Percentiles rank a stretch among this genome's conserved stretches.
These are phyloP conservation scores for Alternaria ethzedia DNA, from an alignment of 2,329 filamentous ascomycete species.

Conservation along the genomic window DNA sequence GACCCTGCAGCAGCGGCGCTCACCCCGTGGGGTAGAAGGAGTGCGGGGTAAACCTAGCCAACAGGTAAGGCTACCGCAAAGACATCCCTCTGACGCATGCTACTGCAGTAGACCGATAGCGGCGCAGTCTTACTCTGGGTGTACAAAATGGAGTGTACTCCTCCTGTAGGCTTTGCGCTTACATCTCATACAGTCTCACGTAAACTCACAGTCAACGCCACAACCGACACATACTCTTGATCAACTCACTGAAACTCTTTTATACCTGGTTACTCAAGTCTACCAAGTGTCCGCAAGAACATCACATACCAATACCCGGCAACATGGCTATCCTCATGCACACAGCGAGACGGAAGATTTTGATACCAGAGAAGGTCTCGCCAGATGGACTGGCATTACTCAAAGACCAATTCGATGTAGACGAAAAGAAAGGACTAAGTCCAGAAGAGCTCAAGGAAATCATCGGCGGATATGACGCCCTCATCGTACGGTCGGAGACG, in stretches of 20 bases:
- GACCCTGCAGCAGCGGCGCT: slow-evolving; percentile 2
- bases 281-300: no score
- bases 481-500: slow-evolving; percentile 82
- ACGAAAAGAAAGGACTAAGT: slow-evolving; percentile 68
- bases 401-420: slow-evolving; percentile 70
- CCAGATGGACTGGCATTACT: slow-evolving; percentile 77
- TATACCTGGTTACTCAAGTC: background rate
- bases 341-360: slow-evolving; percentile 58
- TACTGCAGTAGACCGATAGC: slow-evolving; percentile 33
- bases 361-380: slow-evolving; percentile 82
- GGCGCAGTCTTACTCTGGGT: slow-evolving; percentile 18
- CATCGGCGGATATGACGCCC: slow-evolving; percentile 74
- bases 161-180: background rate
- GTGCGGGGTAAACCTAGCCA: slow-evolving; percentile 42
- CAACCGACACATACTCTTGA: background rate
- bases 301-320: background rate
- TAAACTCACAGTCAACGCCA: background rate
- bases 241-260: background rate
- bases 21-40: slow-evolving; percentile 31
- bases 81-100: slow-evolving; percentile 33
- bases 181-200: background rate
- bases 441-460: slow-evolving; percentile 68
- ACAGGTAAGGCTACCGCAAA: slow-evolving; percentile 28
- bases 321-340: slow-evolving; percentile 42
- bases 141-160: slow-evolving; percentile 14